Base-by-base conservation (phyloP, 495 filamentous ascomycete genomes). In the Aspergillus bridgeri region DNA sequence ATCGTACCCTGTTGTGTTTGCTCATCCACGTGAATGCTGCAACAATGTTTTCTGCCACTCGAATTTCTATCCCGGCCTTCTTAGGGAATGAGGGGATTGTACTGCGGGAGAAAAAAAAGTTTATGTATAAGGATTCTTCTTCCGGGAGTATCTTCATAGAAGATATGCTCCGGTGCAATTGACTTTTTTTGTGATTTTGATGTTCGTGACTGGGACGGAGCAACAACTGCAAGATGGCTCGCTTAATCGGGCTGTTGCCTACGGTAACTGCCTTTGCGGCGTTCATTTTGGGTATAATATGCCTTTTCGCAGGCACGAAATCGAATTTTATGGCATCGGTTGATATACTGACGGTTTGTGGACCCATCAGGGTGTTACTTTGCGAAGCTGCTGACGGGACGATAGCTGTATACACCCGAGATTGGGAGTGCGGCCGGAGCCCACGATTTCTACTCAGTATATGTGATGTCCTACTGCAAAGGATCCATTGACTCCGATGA, bases 401-500 rank as follows among this genome's bases (percentile, higher is more conserved):
- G 21, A 53, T 58, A 75, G 72, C 58, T 75, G 19, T 69, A 72
- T 51, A 73, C 72, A 21, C 65, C 78, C 46, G 72, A 80, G 55
- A 62, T 74, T 43, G 71, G 77, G 49, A 77, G 80, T 58, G 63
- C 74, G 42, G 75, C 85, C 5, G 82, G 82, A 15, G 78, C 89
- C 51, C 76, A 83, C n/a, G 79, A 89, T 61, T 95, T 87, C 73
- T 93, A 93, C 71, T 85, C 83, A 43, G 63, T 86, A 20, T 87
- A 93, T 62, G 65, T 90, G 51, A 81, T 91, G 71, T 78, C 83
- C 54, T 81, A 85, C 63, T 93, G 90, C 70, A 75, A 81, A 56
- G 89, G 90, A 64, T 76, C 64, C 84, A 80, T 75, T 65, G 65
- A 20, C 11, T 27, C 57, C n/a, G 45, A 25, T 3, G 58, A 78